phyloP scores from a whole-genome alignment of 2,329 filamentous ascomycete genomes.

The Colletotrichum tabaci region DNA sequence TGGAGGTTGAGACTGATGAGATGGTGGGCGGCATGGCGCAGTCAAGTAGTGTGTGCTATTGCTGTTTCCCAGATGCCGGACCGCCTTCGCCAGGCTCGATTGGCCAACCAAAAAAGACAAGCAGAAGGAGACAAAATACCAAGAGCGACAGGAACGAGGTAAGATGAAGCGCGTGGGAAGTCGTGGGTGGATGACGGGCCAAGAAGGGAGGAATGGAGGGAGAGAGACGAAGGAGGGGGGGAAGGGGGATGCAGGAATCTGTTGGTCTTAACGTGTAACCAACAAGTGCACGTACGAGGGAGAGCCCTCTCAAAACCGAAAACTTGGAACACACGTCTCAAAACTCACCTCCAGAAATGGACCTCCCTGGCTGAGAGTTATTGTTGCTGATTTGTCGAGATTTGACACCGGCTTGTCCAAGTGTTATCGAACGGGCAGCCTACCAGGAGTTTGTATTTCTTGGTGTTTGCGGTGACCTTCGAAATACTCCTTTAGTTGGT shows the following conservation, averaged over 20 bases:
- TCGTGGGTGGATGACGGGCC: neutral
- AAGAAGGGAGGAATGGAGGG: constrained; percentile 28
- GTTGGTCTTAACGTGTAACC: constrained; percentile 13
- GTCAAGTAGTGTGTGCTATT: constrained; percentile 20
- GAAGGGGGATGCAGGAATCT: constrained; percentile 7
- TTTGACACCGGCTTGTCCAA: neutral
- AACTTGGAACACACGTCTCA: neutral
- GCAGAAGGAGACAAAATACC: constrained; percentile 29
- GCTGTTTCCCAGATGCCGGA: constrained; percentile 34
- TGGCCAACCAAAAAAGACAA: constrained; percentile 3
- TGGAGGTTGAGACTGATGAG: constrained; percentile 22
- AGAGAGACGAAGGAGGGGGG: constrained; percentile 11
- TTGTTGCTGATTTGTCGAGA: constrained; percentile 1
- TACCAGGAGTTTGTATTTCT: neutral
- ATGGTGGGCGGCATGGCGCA: constrained; percentile 4
- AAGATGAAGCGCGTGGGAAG: constrained; percentile 23
- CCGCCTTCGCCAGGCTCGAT: constrained; percentile 40
- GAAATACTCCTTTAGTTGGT: neutral
- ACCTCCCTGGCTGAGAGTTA: neutral
- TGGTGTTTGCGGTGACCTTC: neutral
- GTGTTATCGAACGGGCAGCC: neutral
- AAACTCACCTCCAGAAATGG: constrained; percentile 3
- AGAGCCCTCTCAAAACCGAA: neutral
- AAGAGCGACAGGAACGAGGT: constrained; percentile 43
- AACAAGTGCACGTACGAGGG: neutral